These are phyloP conservation scores for Didymella arachidicola DNA, from an alignment of 2,329 filamentous ascomycete species.

Conservation along the genomic window DNA sequence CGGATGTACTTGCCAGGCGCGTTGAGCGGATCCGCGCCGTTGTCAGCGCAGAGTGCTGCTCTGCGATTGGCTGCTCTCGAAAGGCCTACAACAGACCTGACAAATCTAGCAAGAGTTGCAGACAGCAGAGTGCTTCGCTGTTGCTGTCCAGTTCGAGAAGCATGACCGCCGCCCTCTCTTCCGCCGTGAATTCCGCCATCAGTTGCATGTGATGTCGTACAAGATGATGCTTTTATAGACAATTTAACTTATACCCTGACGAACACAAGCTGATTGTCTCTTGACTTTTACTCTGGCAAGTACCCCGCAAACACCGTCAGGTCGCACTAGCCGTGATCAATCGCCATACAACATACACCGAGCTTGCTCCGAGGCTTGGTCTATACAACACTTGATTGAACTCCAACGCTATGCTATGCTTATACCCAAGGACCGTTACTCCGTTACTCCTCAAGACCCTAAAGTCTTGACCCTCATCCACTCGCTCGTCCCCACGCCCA, in stretches of 20 bases:
- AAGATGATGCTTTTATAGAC: not conserved
- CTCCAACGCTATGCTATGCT: constrained; percentile 20
- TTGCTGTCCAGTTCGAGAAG: constrained; percentile 3
- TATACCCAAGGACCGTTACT: not conserved
- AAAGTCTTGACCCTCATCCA: constrained; percentile 86
- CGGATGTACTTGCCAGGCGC: not conserved
- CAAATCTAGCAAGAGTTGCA: constrained; percentile 25
- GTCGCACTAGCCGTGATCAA: constrained; percentile 3
- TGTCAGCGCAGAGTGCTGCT: constrained; percentile 24
- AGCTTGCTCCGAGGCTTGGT: constrained; percentile 7
- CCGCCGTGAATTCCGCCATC: not conserved
- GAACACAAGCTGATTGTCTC: not conserved
- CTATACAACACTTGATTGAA: constrained; percentile 13
- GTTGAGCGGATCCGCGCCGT: constrained; percentile 2
- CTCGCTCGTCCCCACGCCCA: constrained; percentile 82
- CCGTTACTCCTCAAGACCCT: constrained; percentile 24
- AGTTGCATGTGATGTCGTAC: not conserved
- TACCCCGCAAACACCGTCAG: not conserved
- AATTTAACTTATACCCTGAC: no score
- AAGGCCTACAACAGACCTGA: constrained; percentile 1
- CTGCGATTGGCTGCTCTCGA: constrained; percentile 25
- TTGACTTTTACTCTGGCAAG: not conserved
- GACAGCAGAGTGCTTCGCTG: not conserved
- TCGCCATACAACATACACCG: constrained; percentile 2
- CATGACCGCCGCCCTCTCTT: not conserved